Conservation (phyloP, 345 rosid species). For the Lepidium africanum region DNA sequence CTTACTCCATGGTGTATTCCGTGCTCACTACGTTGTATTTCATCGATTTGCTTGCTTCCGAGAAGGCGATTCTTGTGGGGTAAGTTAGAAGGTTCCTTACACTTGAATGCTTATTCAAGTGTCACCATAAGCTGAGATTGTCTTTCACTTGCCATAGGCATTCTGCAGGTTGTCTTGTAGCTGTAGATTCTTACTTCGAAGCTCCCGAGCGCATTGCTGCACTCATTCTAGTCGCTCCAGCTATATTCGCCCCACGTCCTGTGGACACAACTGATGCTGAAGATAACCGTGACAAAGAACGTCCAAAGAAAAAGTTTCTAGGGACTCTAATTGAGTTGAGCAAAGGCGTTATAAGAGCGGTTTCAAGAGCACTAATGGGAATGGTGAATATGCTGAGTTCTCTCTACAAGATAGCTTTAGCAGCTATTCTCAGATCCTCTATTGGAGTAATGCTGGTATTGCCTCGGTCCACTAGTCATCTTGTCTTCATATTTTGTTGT, state of each 20-base stretch:
- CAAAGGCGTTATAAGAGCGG: conserved; percentile 26
- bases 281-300: conserved; percentile 26
- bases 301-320: conserved; percentile 24
- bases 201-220: conserved; percentile 90
- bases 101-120: background rate
- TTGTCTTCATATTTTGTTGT: background rate
- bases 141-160: conserved; percentile 40
- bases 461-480: background rate
- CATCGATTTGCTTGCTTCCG: conserved; percentile 55
- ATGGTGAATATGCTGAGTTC: conserved; percentile 46
- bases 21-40: conserved; percentile 72
- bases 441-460: conserved; percentile 67
- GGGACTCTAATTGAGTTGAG: conserved; percentile 31
- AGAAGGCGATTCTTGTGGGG: conserved; percentile 78
- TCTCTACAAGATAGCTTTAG: conserved; percentile 52
- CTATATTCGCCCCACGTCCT: conserved; percentile 61
- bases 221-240: conserved; percentile 82
- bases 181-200: conserved; percentile 75
- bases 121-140: background rate
- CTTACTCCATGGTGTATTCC: conserved; percentile 78
- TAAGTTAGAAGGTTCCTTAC: conserved; percentile 26
- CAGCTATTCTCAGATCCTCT: conserved; percentile 52
- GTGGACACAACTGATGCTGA: conserved; percentile 21
- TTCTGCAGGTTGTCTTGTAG: conserved; percentile 84
- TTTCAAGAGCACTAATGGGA: conserved; percentile 35